A percentile compares a stretch with the other conserved stretches of the same genome.
These are phyloP conservation scores for Pezicula carpinea DNA, from an alignment of 2,329 filamentous ascomycete genomes.

Conservation along the genomic window DNA sequence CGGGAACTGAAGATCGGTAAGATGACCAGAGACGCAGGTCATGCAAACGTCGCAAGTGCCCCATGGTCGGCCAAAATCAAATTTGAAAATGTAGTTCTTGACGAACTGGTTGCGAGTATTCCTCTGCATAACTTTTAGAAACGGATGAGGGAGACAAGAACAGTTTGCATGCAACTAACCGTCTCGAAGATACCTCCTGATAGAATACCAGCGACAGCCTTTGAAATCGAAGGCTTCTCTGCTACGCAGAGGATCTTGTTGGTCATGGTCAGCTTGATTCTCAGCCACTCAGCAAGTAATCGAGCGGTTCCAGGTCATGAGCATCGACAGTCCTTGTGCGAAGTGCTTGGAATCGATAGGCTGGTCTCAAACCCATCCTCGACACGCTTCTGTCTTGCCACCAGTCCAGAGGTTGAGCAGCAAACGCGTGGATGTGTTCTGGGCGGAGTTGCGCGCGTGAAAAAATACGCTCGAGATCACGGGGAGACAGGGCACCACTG, in stretches of 20 bases:
- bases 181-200: conserved; percentile 69
- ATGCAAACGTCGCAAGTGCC: conserved; percentile 82
- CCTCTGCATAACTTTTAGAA: conserved; percentile 12
- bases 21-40: conserved; percentile 88
- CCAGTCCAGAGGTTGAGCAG: background rate
- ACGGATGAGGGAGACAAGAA: background rate
- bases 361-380: background rate
- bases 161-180: conserved; percentile 42
- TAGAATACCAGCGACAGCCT: conserved; percentile 86
- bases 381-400: background rate
- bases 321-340: background rate
- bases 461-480: background rate
- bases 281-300: background rate
- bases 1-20: conserved; percentile 76
- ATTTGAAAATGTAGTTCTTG: conserved; percentile 92
- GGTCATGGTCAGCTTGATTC: conserved; percentile 12
- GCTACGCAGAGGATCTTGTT: conserved; percentile 67
- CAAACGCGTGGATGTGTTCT: background rate
- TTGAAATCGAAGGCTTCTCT: conserved; percentile 92
- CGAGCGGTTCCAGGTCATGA: background rate
- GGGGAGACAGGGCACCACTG: background rate
- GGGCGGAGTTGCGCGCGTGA: background rate
- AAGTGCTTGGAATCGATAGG: background rate
- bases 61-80: conserved; percentile 78
- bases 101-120: conserved; percentile 54